Conservation (phyloP, 164 flowering plant genomes). For the Tetrastigma voinierianum region DNA sequence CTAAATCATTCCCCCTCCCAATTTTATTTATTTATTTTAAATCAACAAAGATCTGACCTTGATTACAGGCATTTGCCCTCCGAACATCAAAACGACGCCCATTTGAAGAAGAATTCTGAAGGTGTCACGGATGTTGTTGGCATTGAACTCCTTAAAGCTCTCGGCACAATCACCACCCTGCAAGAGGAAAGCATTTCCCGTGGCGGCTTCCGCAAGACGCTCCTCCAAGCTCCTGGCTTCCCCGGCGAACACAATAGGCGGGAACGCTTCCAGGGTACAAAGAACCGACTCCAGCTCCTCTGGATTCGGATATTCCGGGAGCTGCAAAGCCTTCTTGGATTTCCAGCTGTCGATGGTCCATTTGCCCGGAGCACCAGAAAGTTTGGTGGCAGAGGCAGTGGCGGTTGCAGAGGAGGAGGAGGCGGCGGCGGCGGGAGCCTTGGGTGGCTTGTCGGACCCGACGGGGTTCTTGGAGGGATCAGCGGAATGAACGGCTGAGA, state of each 20-base stretch:
- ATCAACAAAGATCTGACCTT: slow-evolving; percentile 45
- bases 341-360: slow-evolving; percentile 84
- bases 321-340: slow-evolving; percentile 71
- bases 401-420: slow-evolving; percentile 8
- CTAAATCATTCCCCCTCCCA: no score
- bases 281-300: slow-evolving; percentile 64
- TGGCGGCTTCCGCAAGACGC: slow-evolving; percentile 68
- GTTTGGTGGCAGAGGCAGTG: slow-evolving; percentile 1
- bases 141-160: slow-evolving; percentile 92
- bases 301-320: slow-evolving; percentile 79
- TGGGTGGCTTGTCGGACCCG: slow-evolving; percentile 18
- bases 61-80: slow-evolving; percentile 83
- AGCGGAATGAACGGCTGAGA: slow-evolving; percentile 64
- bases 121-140: slow-evolving; percentile 83
- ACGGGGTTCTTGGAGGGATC: slow-evolving; percentile 42
- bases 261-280: slow-evolving; percentile 64
- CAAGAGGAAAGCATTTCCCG: slow-evolving; percentile 76
- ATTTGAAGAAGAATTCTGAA: slow-evolving; percentile 83
- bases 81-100: slow-evolving; percentile 87
- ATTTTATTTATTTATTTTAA: no score
- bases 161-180: slow-evolving; percentile 96
- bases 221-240: slow-evolving; percentile 85
- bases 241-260: slow-evolving; percentile 90
- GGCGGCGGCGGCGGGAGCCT: slow-evolving; percentile 11
- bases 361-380: slow-evolving; percentile 19